Base-by-base conservation (phyloP, 495 filamentous ascomycete genomes). In the Aspergillus bridgeri region DNA sequence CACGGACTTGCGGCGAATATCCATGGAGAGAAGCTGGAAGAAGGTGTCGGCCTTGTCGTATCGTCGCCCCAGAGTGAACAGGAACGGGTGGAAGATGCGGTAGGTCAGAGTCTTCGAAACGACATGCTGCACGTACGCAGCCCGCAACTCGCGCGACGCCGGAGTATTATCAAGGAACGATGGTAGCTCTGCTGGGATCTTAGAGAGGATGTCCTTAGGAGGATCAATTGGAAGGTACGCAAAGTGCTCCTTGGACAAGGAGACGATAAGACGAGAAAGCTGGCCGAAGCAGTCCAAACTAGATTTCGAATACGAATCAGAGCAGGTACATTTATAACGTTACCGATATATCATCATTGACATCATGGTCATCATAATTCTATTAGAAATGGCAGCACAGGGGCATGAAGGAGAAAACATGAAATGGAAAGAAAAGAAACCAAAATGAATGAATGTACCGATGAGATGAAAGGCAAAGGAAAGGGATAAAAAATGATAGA, bases 81-180 rank as follows among this genome's bases (percentile, higher is more conserved):
- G 68, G 72, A 87, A 87, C 6, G 83, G 84, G 38, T 83, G 79
- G 71, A 87, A 87, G 42, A 87, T 81, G n/a, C 83, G 77, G 62
- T 79, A 81, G 23, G 80, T 84, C 44, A 87, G 67, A 22, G 81
- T 80, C 48, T 80, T 82, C 19, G 83, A 84, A 42, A 87, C 69
- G 23, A 83, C 74, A 57, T 86, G 82, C 51, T 84, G 76, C 48
- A 86, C 72, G 60, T 86, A 87, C 20, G 82, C 81, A 38, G 81
- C 73, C n/a, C 83, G 83, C 6, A 87, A 69, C 44, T 80, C 75
- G 48, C 75, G 76, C 15, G 83, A 82, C 5, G 83, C 77, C 2
- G 67, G 63, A 2, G 74, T 78, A 59, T 78, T 78, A 65, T 78
- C 75, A 44, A 78, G 70, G 73, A 86, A 85, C 11, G 82, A 77